Percentiles rank a stretch among this genome's conserved stretches.
Evolutionary conservation across 805 yeast species (phyloP).

Genomic region (Ogataea henricii): DNA sequence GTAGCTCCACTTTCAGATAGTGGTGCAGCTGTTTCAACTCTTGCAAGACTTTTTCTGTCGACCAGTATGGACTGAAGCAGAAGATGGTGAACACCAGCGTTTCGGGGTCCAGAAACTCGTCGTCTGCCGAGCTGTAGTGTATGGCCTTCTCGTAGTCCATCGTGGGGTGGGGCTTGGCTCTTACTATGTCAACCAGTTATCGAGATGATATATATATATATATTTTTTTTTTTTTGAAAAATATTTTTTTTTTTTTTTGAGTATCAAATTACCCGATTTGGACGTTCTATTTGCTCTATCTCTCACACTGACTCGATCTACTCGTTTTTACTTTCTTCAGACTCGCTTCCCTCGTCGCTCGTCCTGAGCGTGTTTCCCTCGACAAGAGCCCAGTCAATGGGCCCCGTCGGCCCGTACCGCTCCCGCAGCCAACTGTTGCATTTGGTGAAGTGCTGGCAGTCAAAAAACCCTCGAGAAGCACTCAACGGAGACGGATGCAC

Average conservation of each 20-base stretch:
- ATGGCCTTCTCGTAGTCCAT: slow-evolving; percentile 15
- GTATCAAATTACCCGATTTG: neutral
- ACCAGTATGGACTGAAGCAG: slow-evolving; percentile 32
- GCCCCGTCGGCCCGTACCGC: slow-evolving; percentile 34
- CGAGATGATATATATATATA: too few relatives aligned
- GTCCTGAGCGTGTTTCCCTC: slow-evolving; percentile 17
- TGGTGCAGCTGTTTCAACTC: slow-evolving; percentile 19
- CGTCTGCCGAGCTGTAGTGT: slow-evolving; percentile 10
- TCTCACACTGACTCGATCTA: too few relatives aligned
- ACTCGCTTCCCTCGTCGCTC: neutral
- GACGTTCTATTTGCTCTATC: too few relatives aligned
- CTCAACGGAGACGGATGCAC: slow-evolving; percentile 97
- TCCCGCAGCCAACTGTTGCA: slow-evolving; percentile 76
- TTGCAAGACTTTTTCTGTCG: slow-evolving; percentile 18
- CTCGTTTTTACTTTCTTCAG: neutral
- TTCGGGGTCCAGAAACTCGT: slow-evolving; percentile 18
- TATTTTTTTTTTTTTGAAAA: neutral
- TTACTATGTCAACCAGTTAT: too few relatives aligned
- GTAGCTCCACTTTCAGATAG: slow-evolving; percentile 29
- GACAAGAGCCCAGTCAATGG: slow-evolving; percentile 32
- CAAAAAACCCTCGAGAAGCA: slow-evolving; percentile 85
- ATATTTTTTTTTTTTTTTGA: neutral
- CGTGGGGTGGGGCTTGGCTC: neutral
- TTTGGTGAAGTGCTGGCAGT: slow-evolving; percentile 67
- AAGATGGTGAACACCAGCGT: slow-evolving; percentile 33